Conservation (phyloP, 1,284 basidiomycete species). For the Cryptococcus amylolentus region DNA sequence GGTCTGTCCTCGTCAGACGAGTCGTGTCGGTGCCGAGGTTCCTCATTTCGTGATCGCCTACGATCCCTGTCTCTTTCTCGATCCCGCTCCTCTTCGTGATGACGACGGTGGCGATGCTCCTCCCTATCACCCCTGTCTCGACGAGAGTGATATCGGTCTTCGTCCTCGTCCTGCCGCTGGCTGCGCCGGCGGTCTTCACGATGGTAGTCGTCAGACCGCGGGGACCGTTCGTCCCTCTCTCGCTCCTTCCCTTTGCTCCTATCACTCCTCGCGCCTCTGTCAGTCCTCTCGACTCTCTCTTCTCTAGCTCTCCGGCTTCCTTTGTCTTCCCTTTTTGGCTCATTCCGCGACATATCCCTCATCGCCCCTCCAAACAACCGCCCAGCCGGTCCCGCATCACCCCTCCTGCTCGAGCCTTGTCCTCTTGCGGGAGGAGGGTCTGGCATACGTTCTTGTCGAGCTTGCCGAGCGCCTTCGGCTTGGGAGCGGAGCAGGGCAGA, state of each 20-base stretch:
- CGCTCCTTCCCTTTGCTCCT: constrained; percentile 45
- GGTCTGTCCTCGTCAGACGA: constrained; percentile 1
- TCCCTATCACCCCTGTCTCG: neutral
- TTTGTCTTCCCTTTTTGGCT: neutral
- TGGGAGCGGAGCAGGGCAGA: constrained; percentile 73
- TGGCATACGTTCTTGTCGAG: constrained; percentile 48
- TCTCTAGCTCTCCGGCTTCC: constrained; percentile 2
- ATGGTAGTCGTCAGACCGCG: neutral
- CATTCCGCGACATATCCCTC: constrained; percentile 15
- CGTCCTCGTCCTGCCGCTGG: constrained; percentile 3
- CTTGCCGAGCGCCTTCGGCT: constrained; percentile 67
- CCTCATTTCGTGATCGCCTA: neutral
- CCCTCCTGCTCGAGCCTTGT: neutral
- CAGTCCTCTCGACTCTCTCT: constrained; percentile 1
- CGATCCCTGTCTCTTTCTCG: constrained; percentile 6
- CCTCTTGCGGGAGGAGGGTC: neutral
- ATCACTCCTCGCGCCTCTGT: neutral
- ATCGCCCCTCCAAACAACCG: constrained; percentile 43
- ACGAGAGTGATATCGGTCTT: neutral
- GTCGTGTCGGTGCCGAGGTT: neutral
- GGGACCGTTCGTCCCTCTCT: constrained; percentile 46
- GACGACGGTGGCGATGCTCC: neutral
- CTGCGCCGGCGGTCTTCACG: neutral
- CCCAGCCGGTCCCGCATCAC: constrained; percentile 16
- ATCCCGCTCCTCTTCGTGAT: neutral